Evolutionary conservation across 306 rosid species (phyloP).

Genomic region (Nissolia schottii): DNA sequence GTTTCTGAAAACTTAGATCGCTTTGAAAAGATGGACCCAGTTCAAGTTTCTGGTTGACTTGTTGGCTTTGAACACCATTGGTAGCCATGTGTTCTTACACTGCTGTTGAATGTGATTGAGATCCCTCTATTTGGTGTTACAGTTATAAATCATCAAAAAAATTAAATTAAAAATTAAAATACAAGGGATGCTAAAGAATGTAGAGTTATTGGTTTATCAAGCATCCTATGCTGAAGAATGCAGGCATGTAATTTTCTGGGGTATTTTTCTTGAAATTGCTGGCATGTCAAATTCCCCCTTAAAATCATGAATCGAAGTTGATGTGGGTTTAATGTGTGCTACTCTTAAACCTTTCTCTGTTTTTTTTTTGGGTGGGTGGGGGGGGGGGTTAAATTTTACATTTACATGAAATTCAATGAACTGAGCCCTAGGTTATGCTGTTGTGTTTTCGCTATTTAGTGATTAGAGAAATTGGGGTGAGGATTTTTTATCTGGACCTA

Average conservation of each 20-base stretch:
- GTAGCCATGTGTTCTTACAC: too few relatives aligned
- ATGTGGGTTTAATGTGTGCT: background rate
- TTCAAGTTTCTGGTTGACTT: background rate
- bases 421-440: background rate
- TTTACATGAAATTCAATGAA: background rate
- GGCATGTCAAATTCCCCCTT: background rate
- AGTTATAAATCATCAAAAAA: background rate
- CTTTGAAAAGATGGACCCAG: background rate
- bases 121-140: background rate
- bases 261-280: background rate
- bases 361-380: background rate
- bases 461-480: background rate
- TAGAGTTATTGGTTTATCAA: background rate
- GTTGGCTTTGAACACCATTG: background rate
- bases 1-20: background rate
- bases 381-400: background rate
- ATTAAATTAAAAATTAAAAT: background rate
- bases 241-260: background rate
- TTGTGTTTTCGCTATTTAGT: background rate
- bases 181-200: background rate
- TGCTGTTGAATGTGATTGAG: background rate
- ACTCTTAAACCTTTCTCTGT: background rate
- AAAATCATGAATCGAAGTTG: background rate
- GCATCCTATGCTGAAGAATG: background rate
- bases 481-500: background rate